Conservation (phyloP, 78 protist species). For the Acrasis kona region DNA sequence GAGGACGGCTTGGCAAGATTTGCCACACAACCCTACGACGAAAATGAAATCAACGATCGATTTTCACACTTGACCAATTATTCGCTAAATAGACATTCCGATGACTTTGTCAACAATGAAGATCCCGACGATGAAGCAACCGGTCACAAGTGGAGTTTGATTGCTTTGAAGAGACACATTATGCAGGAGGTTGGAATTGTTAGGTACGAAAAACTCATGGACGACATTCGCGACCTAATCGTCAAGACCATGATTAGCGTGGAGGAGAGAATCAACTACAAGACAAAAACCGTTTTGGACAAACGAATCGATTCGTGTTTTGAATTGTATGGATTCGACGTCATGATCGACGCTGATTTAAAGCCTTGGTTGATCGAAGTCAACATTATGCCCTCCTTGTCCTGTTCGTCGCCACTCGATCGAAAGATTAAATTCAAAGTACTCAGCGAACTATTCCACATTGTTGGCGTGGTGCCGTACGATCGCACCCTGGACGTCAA, state of each 20-base stretch:
- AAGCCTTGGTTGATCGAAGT: conserved; percentile 29
- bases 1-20: conserved; percentile 54
- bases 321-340: conserved; percentile 58
- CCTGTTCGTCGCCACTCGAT: conserved; percentile 26
- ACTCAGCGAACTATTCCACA: conserved; percentile 1
- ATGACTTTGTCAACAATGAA: background rate
- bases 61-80: conserved; percentile 68
- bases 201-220: background rate
- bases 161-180: conserved; percentile 5
- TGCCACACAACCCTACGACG: conserved; percentile 5
- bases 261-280: conserved; percentile 7
- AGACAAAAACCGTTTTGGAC: background rate
- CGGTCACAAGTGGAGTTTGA: conserved; percentile 40
- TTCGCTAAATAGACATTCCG: conserved; percentile 43
- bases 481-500: background rate
- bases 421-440: conserved; percentile 4
- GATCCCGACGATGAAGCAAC: background rate
- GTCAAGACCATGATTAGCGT: conserved; percentile 36
- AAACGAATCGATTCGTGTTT: conserved; percentile 17
- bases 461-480: conserved; percentile 15
- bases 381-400: conserved; percentile 34
- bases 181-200: background rate
- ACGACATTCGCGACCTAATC: conserved; percentile 21
- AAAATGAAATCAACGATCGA: background rate
- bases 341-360: conserved; percentile 35